Conservation (phyloP, 2,329 filamentous ascomycete species). For the Curvularia verruculosa region DNA sequence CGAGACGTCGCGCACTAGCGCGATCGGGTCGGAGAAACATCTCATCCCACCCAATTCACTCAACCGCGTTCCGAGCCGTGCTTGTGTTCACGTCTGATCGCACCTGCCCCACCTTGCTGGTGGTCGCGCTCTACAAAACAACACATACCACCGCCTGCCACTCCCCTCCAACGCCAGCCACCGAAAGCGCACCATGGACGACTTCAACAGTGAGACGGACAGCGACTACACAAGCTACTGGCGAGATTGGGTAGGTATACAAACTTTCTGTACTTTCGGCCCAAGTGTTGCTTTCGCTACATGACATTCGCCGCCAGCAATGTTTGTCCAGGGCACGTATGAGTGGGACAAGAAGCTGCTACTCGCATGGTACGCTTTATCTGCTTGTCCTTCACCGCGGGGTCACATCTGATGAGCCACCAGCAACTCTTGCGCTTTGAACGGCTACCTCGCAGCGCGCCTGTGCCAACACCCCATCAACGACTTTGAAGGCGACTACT, state of each 20-base stretch:
- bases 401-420: conserved; percentile 7
- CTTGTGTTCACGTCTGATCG: conserved; percentile 19
- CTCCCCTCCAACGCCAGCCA: conserved; percentile 1
- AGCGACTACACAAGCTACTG: conserved; percentile 99
- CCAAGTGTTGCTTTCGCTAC: conserved; percentile 1
- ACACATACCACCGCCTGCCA: not conserved
- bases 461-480: conserved; percentile 8
- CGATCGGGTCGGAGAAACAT: conserved; percentile 14
- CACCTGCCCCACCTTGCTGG: conserved; percentile 18
- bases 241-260: conserved; percentile 90
- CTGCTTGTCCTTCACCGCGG: not conserved
- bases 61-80: conserved; percentile 24
- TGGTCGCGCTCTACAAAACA: conserved; percentile 16
- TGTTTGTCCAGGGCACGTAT: not conserved
- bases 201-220: conserved; percentile 96
- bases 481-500: conserved; percentile 5
- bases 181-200: conserved; percentile 71
- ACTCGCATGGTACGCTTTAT: conserved; percentile 11
- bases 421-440: conserved; percentile 10
- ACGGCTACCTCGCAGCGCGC: conserved; percentile 13
- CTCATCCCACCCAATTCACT: conserved; percentile 21
- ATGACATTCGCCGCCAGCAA: conserved; percentile 1
- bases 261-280: conserved; percentile 7
- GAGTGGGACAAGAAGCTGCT: conserved; percentile 1
- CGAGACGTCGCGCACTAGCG: conserved; percentile 10